phyloP scores from a whole-genome alignment of 1,139 yeast species.

The Scheffersomyces quercinus region DNA sequence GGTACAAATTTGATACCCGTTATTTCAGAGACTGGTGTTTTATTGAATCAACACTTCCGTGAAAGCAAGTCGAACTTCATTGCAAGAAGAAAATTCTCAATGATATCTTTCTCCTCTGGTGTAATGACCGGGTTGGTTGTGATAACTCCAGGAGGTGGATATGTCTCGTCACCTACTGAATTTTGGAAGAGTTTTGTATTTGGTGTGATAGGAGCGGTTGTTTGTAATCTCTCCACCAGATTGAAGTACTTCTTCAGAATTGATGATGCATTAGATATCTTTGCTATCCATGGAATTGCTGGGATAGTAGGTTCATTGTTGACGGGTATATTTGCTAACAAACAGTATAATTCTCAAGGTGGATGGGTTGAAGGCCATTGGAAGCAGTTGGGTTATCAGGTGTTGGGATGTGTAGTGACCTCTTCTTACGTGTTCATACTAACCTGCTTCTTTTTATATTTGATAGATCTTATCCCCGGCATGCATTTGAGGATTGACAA shows the following conservation, averaged over 20 bases:
- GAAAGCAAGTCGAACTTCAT: slow-evolving; percentile 20
- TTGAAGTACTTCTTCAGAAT: slow-evolving; percentile 39
- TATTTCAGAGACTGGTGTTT: slow-evolving; percentile 21
- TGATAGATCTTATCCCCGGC: slow-evolving; percentile 49
- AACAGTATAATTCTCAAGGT: slow-evolving; percentile 34
- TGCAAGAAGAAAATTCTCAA: slow-evolving; percentile 34
- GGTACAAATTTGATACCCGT: slow-evolving; percentile 1
- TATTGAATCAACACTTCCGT: slow-evolving; percentile 19
- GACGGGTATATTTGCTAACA: slow-evolving; percentile 45
- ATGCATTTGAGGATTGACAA: slow-evolving; percentile 48
- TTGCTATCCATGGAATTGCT: slow-evolving; percentile 48
- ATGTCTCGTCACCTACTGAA: slow-evolving; percentile 34
- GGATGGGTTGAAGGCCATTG: slow-evolving; percentile 54
- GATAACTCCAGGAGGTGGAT: slow-evolving; percentile 50
- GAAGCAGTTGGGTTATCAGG: slow-evolving; percentile 50
- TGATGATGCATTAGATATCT: slow-evolving; percentile 48
- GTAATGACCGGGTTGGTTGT: slow-evolving; percentile 46
- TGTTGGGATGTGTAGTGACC: slow-evolving; percentile 44
- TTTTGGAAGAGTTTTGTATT: slow-evolving; percentile 46
- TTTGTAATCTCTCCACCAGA: slow-evolving; percentile 42
- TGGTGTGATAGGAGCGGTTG: slow-evolving; percentile 40
- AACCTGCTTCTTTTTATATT: slow-evolving; percentile 36
- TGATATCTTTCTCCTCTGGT: slow-evolving; percentile 46
- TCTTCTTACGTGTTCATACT: slow-evolving; percentile 40
- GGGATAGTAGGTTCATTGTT: slow-evolving; percentile 45